Percentiles rank a stretch among this genome's conserved stretches.
Evolutionary conservation across 352 stramenopile species (phyloP).

Genomic region (Phytopythium sindhum): DNA sequence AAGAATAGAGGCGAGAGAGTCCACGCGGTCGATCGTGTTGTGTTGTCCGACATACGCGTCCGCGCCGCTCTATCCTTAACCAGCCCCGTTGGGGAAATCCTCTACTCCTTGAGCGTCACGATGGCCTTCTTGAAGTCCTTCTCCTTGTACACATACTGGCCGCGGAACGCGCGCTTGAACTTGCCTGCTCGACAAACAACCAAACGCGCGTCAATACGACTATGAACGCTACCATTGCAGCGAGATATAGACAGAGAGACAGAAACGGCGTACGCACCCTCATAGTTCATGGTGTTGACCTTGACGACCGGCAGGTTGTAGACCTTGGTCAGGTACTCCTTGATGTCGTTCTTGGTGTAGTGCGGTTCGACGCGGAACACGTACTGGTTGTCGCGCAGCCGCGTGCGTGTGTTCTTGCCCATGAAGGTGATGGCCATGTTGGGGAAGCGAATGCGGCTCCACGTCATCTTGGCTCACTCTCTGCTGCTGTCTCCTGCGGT

Average conservation of each 20-base stretch:
- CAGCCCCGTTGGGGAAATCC: background rate
- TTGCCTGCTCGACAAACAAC: constrained; percentile 47
- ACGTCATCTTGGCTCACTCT: constrained; percentile 57
- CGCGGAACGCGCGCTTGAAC: constrained; percentile 86
- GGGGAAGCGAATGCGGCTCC: constrained; percentile 81
- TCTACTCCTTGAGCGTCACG: constrained; percentile 84
- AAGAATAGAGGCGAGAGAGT: background rate
- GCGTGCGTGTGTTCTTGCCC: constrained; percentile 77
- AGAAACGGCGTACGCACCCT: constrained; percentile 46
- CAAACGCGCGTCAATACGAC: constrained; percentile 3
- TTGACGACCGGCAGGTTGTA: constrained; percentile 94
- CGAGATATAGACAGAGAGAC: constrained; percentile 4
- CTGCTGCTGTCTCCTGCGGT: background rate
- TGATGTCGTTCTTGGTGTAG: constrained; percentile 98
- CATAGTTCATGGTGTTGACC: constrained; percentile 95
- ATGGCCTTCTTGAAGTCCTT: constrained; percentile 93
- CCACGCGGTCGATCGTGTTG: background rate
- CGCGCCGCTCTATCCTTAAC: background rate
- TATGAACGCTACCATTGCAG: background rate
- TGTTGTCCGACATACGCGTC: background rate
- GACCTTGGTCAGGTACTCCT: constrained; percentile 97
- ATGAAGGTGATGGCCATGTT: constrained; percentile 89
- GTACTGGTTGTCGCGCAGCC: constrained; percentile 78
- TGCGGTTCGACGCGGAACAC: constrained; percentile 93
- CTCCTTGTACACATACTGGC: constrained; percentile 89